Evolutionary conservation across 352 stramenopile species (phyloP).

Genomic region (Globisporangium okanoganense): DNA sequence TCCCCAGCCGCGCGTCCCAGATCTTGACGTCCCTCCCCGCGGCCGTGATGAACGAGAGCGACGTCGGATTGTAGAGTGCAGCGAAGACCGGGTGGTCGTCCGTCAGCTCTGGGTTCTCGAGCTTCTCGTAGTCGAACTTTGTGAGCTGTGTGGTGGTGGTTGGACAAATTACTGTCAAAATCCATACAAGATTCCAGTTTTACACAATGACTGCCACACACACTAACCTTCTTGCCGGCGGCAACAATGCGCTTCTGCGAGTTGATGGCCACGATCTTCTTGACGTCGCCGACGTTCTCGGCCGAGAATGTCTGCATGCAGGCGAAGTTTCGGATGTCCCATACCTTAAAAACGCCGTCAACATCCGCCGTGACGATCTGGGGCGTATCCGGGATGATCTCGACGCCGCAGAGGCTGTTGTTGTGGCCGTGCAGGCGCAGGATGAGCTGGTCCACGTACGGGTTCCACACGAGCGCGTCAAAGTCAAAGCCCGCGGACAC

Average conservation of each 20-base stretch:
- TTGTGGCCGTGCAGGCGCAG: slow-evolving; percentile 82
- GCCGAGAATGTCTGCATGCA: slow-evolving; percentile 87
- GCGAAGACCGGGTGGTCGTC: slow-evolving; percentile 79
- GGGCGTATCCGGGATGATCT: slow-evolving; percentile 82
- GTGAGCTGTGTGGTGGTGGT: too few relatives aligned
- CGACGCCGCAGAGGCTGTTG: slow-evolving; percentile 80
- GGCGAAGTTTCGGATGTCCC: slow-evolving; percentile 88
- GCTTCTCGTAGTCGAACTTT: slow-evolving; percentile 87
- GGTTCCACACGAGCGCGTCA: slow-evolving; percentile 87
- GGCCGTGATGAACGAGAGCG: slow-evolving; percentile 84
- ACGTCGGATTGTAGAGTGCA: slow-evolving; percentile 84
- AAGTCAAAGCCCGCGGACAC: slow-evolving; percentile 88
- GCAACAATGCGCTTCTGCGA: slow-evolving; percentile 76
- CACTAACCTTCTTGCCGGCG: slow-evolving; percentile 59
- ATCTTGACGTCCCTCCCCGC: slow-evolving; percentile 81
- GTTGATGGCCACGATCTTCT: slow-evolving; percentile 65
- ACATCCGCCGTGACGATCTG: slow-evolving; percentile 87
- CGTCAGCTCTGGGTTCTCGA: slow-evolving; percentile 81
- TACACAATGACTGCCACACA: neutral
- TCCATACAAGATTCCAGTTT: neutral
- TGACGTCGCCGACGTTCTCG: slow-evolving; percentile 67
- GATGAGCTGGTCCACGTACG: slow-evolving; percentile 88
- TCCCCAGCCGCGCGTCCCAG: slow-evolving; percentile 82
- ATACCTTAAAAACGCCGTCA: slow-evolving; percentile 85
- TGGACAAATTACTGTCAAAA: too few relatives aligned